These are phyloP conservation scores for Candida sanyaensis DNA, from an alignment of 1,139 yeast species.

Conservation along the genomic window DNA sequence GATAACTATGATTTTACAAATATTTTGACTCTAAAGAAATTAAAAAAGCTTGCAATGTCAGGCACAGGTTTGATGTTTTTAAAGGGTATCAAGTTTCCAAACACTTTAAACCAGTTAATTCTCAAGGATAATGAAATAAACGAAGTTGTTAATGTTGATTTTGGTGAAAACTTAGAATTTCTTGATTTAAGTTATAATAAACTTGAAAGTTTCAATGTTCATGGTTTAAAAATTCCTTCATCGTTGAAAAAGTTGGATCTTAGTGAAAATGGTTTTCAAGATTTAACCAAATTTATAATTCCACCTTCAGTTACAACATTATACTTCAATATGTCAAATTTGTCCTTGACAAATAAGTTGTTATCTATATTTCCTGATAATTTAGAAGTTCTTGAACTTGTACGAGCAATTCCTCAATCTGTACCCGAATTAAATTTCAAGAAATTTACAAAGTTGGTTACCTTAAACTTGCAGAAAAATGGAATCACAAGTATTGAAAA, in stretches of 20 bases:
- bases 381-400: not conserved
- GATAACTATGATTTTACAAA: conserved; percentile 23
- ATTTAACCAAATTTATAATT: conserved; percentile 53
- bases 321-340: conserved; percentile 1
- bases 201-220: conserved; percentile 13
- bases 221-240: conserved; percentile 9
- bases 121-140: conserved; percentile 22
- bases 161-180: conserved; percentile 14
- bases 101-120: conserved; percentile 17
- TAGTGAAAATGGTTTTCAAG: conserved; percentile 16
- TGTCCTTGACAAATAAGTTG: conserved; percentile 3
- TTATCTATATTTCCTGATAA: conserved; percentile 2
- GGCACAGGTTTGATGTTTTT: conserved; percentile 24
- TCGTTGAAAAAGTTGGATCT: conserved; percentile 15
- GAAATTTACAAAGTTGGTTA: not conserved
- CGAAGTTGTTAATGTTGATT: conserved; percentile 16
- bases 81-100: conserved; percentile 19
- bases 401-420: not conserved
- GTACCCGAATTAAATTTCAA: not conserved
- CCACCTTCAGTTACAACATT: conserved; percentile 9
- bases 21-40: conserved; percentile 18
- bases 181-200: conserved; percentile 19
- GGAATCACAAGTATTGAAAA: conserved; percentile 1
- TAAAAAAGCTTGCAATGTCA: conserved; percentile 21
- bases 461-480: conserved; percentile 1